Evolutionary conservation across 306 rosid genomes (phyloP).

Genomic region (Prunus padus): DNA sequence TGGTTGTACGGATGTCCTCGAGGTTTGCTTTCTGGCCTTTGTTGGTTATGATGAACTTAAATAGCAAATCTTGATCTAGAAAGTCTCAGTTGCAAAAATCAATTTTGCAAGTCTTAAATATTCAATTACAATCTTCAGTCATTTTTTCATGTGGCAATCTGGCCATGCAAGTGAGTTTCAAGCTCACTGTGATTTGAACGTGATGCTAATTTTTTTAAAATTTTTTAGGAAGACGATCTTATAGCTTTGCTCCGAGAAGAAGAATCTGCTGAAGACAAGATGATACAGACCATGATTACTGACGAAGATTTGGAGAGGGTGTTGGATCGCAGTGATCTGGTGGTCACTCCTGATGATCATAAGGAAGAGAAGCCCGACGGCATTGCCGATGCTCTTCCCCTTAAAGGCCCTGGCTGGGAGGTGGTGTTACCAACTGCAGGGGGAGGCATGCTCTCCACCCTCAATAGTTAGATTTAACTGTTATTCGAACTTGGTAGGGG

Average conservation of each 20-base stretch:
- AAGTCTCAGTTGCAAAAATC: not conserved
- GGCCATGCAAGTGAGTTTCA: not conserved
- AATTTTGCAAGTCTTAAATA: not conserved
- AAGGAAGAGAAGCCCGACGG: conserved; percentile 22
- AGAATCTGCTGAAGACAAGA: conserved; percentile 79
- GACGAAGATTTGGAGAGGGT: conserved; percentile 70
- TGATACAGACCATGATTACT: conserved; percentile 66
- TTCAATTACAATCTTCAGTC: not conserved
- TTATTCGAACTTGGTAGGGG: conserved; percentile 2
- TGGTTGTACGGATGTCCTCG: conserved; percentile 19
- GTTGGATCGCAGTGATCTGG: conserved; percentile 82
- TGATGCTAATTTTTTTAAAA: not conserved
- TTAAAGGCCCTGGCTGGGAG: conserved; percentile 98
- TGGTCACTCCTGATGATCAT: not conserved
- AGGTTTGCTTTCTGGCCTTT: conserved; percentile 44
- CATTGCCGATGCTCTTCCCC: conserved; percentile 35
- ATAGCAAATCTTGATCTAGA: not conserved
- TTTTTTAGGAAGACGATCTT: conserved; percentile 64
- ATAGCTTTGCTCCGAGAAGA: conserved; percentile 66
- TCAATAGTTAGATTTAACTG: conserved; percentile 46
- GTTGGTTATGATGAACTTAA: not conserved
- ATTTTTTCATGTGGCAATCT: not conserved
- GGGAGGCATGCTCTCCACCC: conserved; percentile 88
- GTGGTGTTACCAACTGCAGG: conserved; percentile 73
- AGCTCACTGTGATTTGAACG: not conserved